Evolutionary conservation across 331 rosid species (phyloP), one percentile per base, ranked within the genome.

Genomic region (Malus hybrid): DNA sequence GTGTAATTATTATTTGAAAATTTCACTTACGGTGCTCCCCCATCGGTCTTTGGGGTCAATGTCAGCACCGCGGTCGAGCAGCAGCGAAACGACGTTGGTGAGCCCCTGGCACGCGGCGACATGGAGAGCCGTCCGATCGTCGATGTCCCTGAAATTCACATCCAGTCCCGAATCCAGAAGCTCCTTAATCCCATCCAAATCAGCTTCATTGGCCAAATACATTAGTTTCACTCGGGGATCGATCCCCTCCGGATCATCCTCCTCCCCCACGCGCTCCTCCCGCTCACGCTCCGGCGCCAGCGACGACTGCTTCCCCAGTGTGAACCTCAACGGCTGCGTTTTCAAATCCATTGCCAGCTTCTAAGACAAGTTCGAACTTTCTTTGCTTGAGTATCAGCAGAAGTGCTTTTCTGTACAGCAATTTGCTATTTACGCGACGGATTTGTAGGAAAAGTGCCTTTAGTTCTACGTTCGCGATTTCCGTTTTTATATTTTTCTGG

Each of bases 191-290:
- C 93, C 97, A 20, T 85, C 90, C 84, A 88, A 69, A 68, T 93
- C 94, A 0, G 95, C 97, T 71, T 91, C 98, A 71, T 91, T 91
- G 5, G 96, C 90, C 80, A 88, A 74, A 70, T 93, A 93, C 97
- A 93, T 91, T 63, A 93, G 76, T 42, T 90, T 42, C 70, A 86
- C 81, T 7, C 82, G 48, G 3, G 82, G 85, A 85, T 91, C 91
- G 54, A 93, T 73, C 69, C 19, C 85, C 65, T 22, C 89, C 73
- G 18, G 61, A 1, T 59, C 77, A 13, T 77, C 79, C 33, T 10
- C 39, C 42, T 71, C 68, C 59, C 10, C 57, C 28, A 34, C 70
- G 73, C 4, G 28, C 44, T 67, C 79, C 76, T 70, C 85, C 73
- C 4, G 22, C 3, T 60, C 70, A 15, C 83, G 76, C 22, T 86